Evolutionary conservation across 352 stramenopile genomes (phyloP).

Genomic region (Phytophthora pini): DNA sequence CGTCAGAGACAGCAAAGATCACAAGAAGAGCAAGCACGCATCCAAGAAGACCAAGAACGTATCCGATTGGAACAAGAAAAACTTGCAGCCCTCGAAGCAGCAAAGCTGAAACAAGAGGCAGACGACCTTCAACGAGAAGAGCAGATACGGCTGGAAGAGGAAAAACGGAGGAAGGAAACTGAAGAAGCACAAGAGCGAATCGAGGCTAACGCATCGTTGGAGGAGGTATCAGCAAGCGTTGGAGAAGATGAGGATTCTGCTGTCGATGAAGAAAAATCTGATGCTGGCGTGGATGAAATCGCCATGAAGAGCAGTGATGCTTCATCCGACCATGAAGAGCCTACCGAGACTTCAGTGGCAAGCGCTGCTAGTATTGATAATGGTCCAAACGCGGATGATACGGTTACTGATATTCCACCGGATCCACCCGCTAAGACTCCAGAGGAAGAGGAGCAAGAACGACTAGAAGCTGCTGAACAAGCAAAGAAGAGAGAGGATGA

Average conservation of each 20-base stretch:
- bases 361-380: not conserved
- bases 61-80: slow-evolving; percentile 10
- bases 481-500: slow-evolving; percentile 71
- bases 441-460: slow-evolving; percentile 48
- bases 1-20: slow-evolving; percentile 4
- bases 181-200: slow-evolving; percentile 5
- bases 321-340: not conserved
- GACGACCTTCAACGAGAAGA: slow-evolving; percentile 13
- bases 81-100: slow-evolving; percentile 13
- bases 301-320: slow-evolving; percentile 2
- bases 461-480: slow-evolving; percentile 41
- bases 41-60: slow-evolving; percentile 9
- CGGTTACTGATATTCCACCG: not conserved
- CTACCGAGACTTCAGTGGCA: not conserved
- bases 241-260: slow-evolving; percentile 1
- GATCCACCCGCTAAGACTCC: slow-evolving; percentile 18
- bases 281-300: not conserved
- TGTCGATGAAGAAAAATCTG: not conserved
- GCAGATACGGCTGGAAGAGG: not conserved
- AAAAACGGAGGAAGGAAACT: slow-evolving; percentile 8
- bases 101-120: slow-evolving; percentile 25
- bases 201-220: not conserved
- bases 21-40: not conserved
- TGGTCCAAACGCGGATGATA: not conserved
- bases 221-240: slow-evolving; percentile 2